Evolutionary conservation across 108 stramenopile genomes (phyloP), one percentile per base, ranked within the genome.

Genomic region (Cyclotella choctawhatcheeana): DNA sequence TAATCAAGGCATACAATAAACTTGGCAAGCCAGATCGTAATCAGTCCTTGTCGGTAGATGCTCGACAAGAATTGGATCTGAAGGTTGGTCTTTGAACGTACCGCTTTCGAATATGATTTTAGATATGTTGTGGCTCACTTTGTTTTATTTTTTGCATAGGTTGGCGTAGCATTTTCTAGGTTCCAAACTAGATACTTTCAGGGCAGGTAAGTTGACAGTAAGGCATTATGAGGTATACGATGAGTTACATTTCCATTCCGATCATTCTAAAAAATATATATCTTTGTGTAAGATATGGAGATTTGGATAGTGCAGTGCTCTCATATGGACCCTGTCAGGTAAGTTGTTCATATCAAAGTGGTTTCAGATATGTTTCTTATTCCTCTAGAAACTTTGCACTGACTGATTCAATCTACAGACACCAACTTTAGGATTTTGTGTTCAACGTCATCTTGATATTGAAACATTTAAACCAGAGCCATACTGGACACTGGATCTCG

Each of bases 21-120:
- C 85, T 95, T 17, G 94, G 90, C 2, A 89, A 95, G 50, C 97
- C 97, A 12, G 95, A 98, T 78, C 77, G 85, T 67, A 81, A 84
- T 73, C 93, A 97, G 79, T 73, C 87, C 0, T 82, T 97, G 45
- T 85, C 94, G 37, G 99, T 99, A 24, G 94, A 97, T 78, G 97
- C 97, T 3, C 71, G 97, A 24, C 96, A 96, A 76, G 99, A 98
- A 68, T 84, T 99, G 30, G 98, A 99, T 85, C 74, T 99, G 29
- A 95, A 97, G 58, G 92, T 99, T 5, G n/a, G n/a, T n/a, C n/a
- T n/a, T n/a, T n/a, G n/a, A 97, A 97, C 31, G 92, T 96, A 97
- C 2, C 84, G 98, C 31, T 99, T 97, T 66, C 96, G 96, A 81
- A 99, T 97, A 14, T 73, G 92, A n/a, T n/a, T n/a, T n/a, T n/a